Base-by-base conservation (phyloP, 805 yeast species). In the Candida takata region DNA sequence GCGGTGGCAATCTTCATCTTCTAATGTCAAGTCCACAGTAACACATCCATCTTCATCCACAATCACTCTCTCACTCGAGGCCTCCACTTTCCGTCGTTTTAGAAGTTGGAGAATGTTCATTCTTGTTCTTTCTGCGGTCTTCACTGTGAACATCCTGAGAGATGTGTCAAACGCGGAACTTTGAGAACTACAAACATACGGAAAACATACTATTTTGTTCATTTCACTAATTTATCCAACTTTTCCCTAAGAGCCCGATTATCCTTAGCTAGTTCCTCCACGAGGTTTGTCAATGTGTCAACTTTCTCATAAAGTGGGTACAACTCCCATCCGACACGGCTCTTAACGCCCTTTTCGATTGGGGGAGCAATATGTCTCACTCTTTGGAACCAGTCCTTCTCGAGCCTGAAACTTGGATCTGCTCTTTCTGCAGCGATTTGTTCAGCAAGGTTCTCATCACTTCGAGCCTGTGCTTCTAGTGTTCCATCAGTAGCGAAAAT, bases 351-450 rank as follows among this genome's bases (percentile, higher is more conserved):
- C 35, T 65, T 60, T 18, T 64, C 65, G 5, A 79, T 75, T 3
- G 84, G 84, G 34, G 84, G 84, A 6, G 69, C 72, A 5, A 67
- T 65, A 6, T 54, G 45, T 9, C 67, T 66, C 18, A 84, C 71
- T 19, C 67, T 67, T 11, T 52, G 45, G 16, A 61, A 64, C 77
- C 87, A 85, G 14, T 59, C 49, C 28, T 67, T 63, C 27, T 70
- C 64, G 8, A 72, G 70, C n/a, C 66, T 54, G 52, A 84, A 83
- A 39, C 74, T 74, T 0, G 86, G 84, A 54, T 85, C 95, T 27
- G 65, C 70, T 7, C 55, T 53, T 52, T 84, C 92, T 1, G 87
- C 88, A 20, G 67, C 64, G 23, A 67, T 61, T 51, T 83, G 92
- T 8, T 60, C 57, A 35, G 65, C 57, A 20, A 78, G 42, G 8